A percentile compares a stretch with the other conserved stretches of the same genome.
phyloP scores from a whole-genome alignment of 2,329 filamentous ascomycete species.

The Pseudogymnoascus sp. region DNA sequence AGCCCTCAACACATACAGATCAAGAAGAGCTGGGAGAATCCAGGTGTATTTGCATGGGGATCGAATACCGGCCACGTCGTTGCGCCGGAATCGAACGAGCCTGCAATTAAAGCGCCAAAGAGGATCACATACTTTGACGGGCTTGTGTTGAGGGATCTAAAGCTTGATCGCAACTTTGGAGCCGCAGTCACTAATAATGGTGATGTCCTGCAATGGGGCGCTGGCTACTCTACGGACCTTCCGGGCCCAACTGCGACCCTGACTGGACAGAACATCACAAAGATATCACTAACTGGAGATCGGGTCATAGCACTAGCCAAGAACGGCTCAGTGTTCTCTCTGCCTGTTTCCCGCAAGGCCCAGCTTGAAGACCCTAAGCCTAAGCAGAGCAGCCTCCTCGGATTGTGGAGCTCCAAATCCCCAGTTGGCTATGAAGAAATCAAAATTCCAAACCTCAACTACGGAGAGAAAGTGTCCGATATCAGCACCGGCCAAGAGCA shows the following conservation, averaged over 20 bases:
- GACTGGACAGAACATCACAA: conserved; percentile 69
- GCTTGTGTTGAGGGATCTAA: conserved; percentile 75
- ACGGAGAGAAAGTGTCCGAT: conserved; percentile 65
- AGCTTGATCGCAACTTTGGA: conserved; percentile 73
- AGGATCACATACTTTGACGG: conserved; percentile 78
- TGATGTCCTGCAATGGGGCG: conserved; percentile 87
- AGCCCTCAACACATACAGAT: conserved; percentile 85
- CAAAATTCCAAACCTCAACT: conserved; percentile 53
- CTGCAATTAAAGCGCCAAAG: conserved; percentile 69
- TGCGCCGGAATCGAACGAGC: conserved; percentile 71
- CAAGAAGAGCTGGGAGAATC: conserved; percentile 70
- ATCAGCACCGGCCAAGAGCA: conserved; percentile 78
- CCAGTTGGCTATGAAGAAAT: conserved; percentile 65
- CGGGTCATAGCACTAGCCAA: conserved; percentile 72
- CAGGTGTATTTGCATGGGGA: conserved; percentile 91
- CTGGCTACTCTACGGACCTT: conserved; percentile 58
- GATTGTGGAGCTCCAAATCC: conserved; percentile 57
- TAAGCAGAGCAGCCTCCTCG: conserved; percentile 59
- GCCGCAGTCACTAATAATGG: conserved; percentile 83
- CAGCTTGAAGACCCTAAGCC: conserved; percentile 57
- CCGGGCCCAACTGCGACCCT: conserved; percentile 63
- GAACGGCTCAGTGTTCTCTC: conserved; percentile 71
- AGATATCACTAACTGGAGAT: conserved; percentile 70
- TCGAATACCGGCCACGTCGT: conserved; percentile 79
- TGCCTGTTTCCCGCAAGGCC: conserved; percentile 68